phyloP scores from a whole-genome alignment of 768 basidiomycete genomes.

The Boletus insuetus region DNA sequence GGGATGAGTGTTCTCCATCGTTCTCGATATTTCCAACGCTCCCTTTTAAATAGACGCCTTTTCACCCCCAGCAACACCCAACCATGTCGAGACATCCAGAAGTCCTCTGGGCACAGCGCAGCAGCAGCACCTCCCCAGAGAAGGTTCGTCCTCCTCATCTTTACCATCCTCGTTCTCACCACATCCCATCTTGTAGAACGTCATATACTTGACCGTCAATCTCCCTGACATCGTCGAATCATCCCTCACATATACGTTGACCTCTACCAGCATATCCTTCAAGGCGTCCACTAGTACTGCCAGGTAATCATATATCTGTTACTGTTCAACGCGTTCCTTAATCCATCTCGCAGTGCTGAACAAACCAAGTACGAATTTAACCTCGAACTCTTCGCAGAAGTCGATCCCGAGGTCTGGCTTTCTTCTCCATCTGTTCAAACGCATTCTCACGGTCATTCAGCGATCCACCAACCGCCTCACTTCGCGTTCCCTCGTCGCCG shows the following conservation, averaged over 20 bases:
- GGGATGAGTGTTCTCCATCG: constrained; percentile 28
- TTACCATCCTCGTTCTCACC: not conserved
- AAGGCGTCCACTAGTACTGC: constrained; percentile 51
- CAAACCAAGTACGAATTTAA: constrained; percentile 71
- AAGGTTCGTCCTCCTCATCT: constrained; percentile 53
- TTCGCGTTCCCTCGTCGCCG: constrained; percentile 62
- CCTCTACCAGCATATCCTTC: constrained; percentile 57
- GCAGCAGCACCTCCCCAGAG: constrained; percentile 55
- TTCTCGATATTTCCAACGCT: constrained; percentile 31
- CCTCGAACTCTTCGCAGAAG: constrained; percentile 71
- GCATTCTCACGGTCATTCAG: constrained; percentile 11
- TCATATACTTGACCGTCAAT: constrained; percentile 83
- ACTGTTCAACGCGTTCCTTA: constrained; percentile 1
- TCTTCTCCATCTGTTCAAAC: not conserved
- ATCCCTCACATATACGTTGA: constrained; percentile 60
- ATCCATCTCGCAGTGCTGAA: constrained; percentile 31
- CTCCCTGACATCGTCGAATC: constrained; percentile 65
- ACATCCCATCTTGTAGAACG: constrained; percentile 53
- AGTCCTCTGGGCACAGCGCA: constrained; percentile 93
- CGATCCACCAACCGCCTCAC: constrained; percentile 49
- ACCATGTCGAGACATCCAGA: constrained; percentile 69
- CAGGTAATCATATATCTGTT: constrained; percentile 43
- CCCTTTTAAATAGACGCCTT: constrained; percentile 6
- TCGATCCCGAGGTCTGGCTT: constrained; percentile 64
- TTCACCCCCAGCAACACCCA: constrained; percentile 16